Evolutionary conservation across 805 yeast genomes (phyloP).

Genomic region (Monosporozyma aquatica): DNA sequence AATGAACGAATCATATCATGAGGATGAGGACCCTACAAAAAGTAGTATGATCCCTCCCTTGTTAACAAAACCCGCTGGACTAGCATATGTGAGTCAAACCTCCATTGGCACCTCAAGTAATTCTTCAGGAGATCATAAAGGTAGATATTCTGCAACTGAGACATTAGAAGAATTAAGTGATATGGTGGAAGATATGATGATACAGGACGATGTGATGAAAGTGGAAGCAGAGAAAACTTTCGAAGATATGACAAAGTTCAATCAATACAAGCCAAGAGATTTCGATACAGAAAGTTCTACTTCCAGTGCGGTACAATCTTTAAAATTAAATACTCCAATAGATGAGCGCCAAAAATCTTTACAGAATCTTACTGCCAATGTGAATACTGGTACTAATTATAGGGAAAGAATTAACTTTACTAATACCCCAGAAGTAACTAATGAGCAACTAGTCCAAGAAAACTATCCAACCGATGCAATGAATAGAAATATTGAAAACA

Average conservation of each 20-base stretch:
- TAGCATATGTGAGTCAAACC: background rate
- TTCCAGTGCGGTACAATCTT: constrained; percentile 12
- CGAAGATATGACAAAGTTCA: constrained; percentile 23
- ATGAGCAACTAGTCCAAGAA: too few species aligned
- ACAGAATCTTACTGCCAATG: background rate
- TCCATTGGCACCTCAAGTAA: background rate
- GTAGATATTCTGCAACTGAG: constrained; percentile 10
- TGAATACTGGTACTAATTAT: background rate
- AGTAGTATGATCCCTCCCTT: background rate
- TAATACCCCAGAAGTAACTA: background rate
- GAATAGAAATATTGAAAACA: too few species aligned
- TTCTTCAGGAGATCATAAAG: background rate
- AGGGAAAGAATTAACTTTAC: constrained; percentile 1
- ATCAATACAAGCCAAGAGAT: constrained; percentile 23
- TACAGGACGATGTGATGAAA: constrained; percentile 3
- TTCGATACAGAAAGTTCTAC: constrained; percentile 9
- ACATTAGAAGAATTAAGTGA: constrained; percentile 28
- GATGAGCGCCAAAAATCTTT: constrained; percentile 1
- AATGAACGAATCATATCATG: background rate
- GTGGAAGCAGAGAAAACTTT: constrained; percentile 15
- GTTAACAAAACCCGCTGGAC: background rate
- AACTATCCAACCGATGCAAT: too few species aligned
- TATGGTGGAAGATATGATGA: constrained; percentile 31
- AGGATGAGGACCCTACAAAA: background rate
- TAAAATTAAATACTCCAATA: constrained; percentile 7